Evolutionary conservation across 2,329 filamentous ascomycete genomes (phyloP), one percentile per base, ranked within the genome.

Genomic region (Lithohypha guttulata): DNA sequence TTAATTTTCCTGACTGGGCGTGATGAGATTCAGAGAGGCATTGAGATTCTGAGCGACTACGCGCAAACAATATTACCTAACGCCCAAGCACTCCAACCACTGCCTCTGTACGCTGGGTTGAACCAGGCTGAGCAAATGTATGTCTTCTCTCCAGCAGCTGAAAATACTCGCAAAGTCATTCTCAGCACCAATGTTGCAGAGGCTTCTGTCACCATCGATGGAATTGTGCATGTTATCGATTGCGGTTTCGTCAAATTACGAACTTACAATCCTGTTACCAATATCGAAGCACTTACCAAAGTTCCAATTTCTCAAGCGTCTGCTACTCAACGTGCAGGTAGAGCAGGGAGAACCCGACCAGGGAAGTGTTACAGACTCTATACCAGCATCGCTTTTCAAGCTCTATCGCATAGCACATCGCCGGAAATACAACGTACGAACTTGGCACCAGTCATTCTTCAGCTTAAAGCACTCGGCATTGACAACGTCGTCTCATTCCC

Each of bases 101-200:
- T 96, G 6, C 87, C 89, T 1, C 70, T 96, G 0, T 96, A 93
- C 56, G 85, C 91, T 3, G 91, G 89, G 2, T 71, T 96, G 4
- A 77, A 85, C 2, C 85, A 81, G 6, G 87, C 95, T 48, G 79
- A 95, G 54, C 91, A 96, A 56, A 89, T 94, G 77, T 87, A 87
- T 49, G 81, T 96, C 27, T 96, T 96, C 56, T 85, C 94, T 52
- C 77, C 81, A 39, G 68, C 86, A 2, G 77, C 84, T 0, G 78
- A 84, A 44, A 80, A 87, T 43, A 87, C 79, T 1, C 75, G 91
- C 28, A 96, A 96, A 56, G 82, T 95, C 26, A 83, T 98, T 23
- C 79, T 95, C 49, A 81, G 84, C 3, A 96, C 91, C 42, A 96
- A 96, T 56, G 95, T 96, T 48, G 86, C 91, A 9, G 91, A 98